These are phyloP conservation scores for Thelonectria rubi DNA, from an alignment of 2,329 filamentous ascomycete genomes.

Conservation along the genomic window DNA sequence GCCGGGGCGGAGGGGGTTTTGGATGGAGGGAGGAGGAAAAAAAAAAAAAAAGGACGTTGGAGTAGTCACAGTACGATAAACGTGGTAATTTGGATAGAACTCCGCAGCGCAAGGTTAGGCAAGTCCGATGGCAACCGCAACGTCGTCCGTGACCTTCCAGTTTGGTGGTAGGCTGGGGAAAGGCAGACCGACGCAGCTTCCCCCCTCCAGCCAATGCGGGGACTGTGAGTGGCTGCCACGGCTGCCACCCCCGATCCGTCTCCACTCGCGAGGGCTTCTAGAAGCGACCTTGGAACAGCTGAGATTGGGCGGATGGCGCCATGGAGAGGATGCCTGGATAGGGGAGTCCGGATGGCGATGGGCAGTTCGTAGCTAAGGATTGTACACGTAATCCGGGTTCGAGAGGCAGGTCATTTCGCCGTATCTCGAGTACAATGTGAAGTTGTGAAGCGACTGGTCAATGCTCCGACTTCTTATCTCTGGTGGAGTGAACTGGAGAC, in stretches of 20 bases:
- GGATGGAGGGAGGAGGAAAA: conserved; percentile 6
- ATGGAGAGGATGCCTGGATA: conserved; percentile 2
- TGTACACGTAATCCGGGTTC: conserved; percentile 13
- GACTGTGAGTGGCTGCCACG: conserved; percentile 31
- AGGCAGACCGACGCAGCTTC: neutral
- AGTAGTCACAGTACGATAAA: conserved; percentile 24
- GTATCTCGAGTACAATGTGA: no score
- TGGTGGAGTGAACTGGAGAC: neutral
- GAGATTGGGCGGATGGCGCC: conserved; percentile 6
- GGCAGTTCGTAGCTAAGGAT: conserved; percentile 3
- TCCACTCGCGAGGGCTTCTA: conserved; percentile 28
- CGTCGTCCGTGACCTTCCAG: conserved; percentile 35
- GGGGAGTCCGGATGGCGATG: neutral
- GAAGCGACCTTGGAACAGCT: conserved; percentile 11
- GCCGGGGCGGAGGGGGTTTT: neutral
- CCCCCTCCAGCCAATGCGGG: conserved; percentile 19
- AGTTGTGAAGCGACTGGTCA: neutral
- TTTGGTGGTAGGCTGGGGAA: conserved; percentile 39
- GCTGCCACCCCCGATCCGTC: conserved; percentile 9
- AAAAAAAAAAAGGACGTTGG: conserved; percentile 10
- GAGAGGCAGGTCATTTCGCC: neutral
- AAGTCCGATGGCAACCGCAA: conserved; percentile 15
- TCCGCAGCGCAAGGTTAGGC: conserved; percentile 24
- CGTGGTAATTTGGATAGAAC: conserved; percentile 10
- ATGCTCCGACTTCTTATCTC: neutral